Evolutionary conservation across 441 rosid species (phyloP).

Genomic region (Syzygium syzygioides): DNA sequence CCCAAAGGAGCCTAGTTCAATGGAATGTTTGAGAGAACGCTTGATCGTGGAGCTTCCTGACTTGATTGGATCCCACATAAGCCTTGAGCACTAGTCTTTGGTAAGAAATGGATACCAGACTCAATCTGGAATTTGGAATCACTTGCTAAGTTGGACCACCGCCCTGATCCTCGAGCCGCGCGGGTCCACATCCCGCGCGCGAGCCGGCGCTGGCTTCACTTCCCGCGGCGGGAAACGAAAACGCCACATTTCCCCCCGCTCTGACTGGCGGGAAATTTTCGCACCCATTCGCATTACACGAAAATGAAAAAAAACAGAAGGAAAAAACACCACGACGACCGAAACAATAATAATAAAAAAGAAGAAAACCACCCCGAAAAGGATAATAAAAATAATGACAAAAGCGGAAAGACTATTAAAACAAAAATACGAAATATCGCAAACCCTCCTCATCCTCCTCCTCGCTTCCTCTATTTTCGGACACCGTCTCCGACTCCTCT

Average conservation of each 20-base stretch:
- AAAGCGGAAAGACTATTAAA: neutral
- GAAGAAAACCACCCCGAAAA: accelerated
- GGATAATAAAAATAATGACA: neutral
- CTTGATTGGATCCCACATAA: neutral
- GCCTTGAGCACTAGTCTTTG: no score
- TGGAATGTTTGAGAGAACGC: no score
- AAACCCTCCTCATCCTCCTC: neutral
- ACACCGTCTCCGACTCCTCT: neutral
- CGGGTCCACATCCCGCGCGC: neutral
- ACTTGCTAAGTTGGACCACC: neutral
- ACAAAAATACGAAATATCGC: neutral
- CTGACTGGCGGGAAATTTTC: neutral
- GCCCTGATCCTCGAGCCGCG: neutral
- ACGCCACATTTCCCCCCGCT: neutral
- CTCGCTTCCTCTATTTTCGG: neutral
- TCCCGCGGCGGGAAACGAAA: neutral
- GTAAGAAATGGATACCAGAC: no score
- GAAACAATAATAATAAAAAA: no score
- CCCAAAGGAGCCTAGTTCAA: no score
- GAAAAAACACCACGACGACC: neutral
- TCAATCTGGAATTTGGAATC: neutral
- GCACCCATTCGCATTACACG: accelerated
- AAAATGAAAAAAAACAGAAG: neutral
- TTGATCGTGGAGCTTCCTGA: no score
- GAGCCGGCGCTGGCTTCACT: neutral